Base-by-base conservation (phyloP, 768 basidiomycete species). In the Phlegmacium glaucopus region DNA sequence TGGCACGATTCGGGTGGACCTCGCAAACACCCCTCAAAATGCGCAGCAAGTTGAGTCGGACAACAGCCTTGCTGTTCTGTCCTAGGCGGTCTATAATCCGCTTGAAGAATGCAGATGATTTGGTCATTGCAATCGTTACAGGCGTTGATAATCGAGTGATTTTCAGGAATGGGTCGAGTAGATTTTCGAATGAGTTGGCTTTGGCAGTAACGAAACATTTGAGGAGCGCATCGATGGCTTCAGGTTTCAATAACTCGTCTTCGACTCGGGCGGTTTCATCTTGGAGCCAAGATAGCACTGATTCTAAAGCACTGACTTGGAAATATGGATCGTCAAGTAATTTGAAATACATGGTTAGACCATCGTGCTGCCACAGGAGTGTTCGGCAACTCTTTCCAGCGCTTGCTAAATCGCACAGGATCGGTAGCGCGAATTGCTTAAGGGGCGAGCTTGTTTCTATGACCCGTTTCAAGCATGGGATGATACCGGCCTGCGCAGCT, bases 351-450 rank as follows among this genome's bases (percentile, higher is more conserved):
- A 94, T 72, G 25, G 64, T 62, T 28, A 99, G 69, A n/a, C 94
- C 94, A 54, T 94, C 85, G 57, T 96, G 85, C 59, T 95, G 90
- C 95, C 95, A 95, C 47, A 97, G 70, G 38, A 94, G 59, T 36
- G 83, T 86, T 35, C 96, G 78, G 60, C 92, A 94, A 47, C 84
- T 90, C 74, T 97, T 97, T 40, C 94, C 90, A 4, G 95, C 93
- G 64, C 88, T 90, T 0, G 94, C 92, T 37, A 98, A 79, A 62
- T 99, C 96, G 66, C 95, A 98, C 4, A 99, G 75, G 53, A 99
- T 94, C 0, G 96, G 95, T 30, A 99, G 73, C 0, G 95, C 96
- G 59, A 99, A 97, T 59, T 99, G 94, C 65, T 93, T 95, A 60
- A 98, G 77, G 0, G 94, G 95, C 8, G 94, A 96, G 50, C 81